These are phyloP conservation scores for Andrographis paniculata DNA, from an alignment of 305 asterid genomes.

Conservation along the genomic window DNA sequence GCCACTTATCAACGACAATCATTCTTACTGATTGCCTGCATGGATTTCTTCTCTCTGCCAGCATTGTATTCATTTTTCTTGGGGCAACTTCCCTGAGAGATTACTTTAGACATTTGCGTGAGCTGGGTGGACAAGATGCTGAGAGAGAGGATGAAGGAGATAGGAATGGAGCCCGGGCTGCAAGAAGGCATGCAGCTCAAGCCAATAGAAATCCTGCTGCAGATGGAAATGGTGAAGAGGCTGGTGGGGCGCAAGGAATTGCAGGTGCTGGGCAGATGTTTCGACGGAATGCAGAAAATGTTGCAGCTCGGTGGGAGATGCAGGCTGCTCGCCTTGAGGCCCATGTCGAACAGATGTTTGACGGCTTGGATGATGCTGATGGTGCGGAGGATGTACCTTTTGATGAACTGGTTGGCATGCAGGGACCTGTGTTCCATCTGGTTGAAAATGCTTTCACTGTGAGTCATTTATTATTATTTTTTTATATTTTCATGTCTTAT, in stretches of 20 bases:
- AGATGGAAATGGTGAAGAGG: conserved; percentile 82
- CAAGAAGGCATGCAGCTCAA: conserved; percentile 78
- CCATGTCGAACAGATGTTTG: conserved; percentile 97
- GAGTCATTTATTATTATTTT: conserved; percentile 20
- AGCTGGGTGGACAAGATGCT: conserved; percentile 93
- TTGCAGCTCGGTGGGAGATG: conserved; percentile 96
- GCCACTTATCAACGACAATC: conserved; percentile 76
- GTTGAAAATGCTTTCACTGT: conserved; percentile 97
- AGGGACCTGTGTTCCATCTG: conserved; percentile 95
- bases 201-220: conserved; percentile 61
- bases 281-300: conserved; percentile 94
- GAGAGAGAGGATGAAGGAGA: conserved; percentile 93
- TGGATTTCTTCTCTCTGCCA: conserved; percentile 94
- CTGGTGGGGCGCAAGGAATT: conserved; percentile 72
- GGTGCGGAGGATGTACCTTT: conserved; percentile 99
- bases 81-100: conserved; percentile 98
- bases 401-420: conserved; percentile 98
- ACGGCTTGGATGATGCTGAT: conserved; percentile 97
- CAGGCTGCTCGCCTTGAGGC: conserved; percentile 98
- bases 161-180: conserved; percentile 87
- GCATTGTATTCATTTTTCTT: conserved; percentile 91
- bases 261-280: conserved; percentile 92
- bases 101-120: conserved; percentile 84
- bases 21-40: conserved; percentile 93
- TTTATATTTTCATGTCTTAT: too few relatives aligned